Conservation (phyloP, 495 filamentous ascomycete species). For the Amniculicola lignicola region DNA sequence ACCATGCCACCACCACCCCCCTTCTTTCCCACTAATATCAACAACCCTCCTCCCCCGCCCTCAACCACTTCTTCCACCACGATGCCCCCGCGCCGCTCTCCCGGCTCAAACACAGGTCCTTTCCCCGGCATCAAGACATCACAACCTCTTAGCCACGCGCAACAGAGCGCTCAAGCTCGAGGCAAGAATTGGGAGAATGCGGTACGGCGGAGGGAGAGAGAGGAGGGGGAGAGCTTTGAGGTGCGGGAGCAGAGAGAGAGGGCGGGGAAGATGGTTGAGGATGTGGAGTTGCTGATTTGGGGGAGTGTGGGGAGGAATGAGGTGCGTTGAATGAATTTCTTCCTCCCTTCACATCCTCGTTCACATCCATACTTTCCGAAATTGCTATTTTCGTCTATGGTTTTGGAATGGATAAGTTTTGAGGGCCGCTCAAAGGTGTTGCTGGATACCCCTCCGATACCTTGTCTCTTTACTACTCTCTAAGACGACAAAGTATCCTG, state of each 20-base stretch:
- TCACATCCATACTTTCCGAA: neutral
- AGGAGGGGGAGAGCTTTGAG: conserved; percentile 32
- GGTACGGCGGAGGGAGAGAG: neutral
- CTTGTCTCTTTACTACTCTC: neutral
- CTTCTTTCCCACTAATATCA: neutral
- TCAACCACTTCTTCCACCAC: neutral
- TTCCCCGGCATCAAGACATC: neutral
- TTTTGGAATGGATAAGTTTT: too few relatives aligned
- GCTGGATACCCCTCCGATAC: neutral
- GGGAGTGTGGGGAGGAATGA: conserved; percentile 27
- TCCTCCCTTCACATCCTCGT: neutral
- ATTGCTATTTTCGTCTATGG: neutral
- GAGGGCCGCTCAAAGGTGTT: too few relatives aligned
- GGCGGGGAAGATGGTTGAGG: conserved; percentile 31
- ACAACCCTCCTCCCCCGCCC: neutral
- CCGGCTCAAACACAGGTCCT: conserved; percentile 13
- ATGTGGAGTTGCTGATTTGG: conserved; percentile 37
- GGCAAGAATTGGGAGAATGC: neutral
- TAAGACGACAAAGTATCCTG: neutral
- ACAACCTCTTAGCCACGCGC: neutral
- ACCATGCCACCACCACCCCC: neutral
- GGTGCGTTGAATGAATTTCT: conserved; percentile 11
- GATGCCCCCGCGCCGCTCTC: neutral
- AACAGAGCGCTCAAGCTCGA: too few relatives aligned
- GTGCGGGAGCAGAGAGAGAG: conserved; percentile 22